Percentiles rank a stretch among this genome's conserved stretches.
phyloP scores from a whole-genome alignment of 2,329 filamentous ascomycete genomes.

The Ilyonectria mors-panacis region DNA sequence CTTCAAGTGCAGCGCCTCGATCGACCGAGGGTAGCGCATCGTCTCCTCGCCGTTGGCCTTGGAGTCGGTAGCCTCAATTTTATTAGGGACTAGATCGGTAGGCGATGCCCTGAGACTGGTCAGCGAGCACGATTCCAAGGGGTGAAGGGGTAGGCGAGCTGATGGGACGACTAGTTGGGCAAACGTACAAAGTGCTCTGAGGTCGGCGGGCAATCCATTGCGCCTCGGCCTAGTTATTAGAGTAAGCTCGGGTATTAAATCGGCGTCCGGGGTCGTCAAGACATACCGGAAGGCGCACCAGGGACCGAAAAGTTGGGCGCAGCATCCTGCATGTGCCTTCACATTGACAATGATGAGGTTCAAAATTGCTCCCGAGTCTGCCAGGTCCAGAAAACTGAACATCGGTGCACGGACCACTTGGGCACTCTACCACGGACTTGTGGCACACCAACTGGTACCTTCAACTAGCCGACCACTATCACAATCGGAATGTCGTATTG shows the following conservation, averaged over 20 bases:
- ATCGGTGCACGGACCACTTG: slow-evolving; percentile 40
- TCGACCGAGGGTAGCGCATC: slow-evolving; percentile 78
- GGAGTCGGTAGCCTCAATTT: slow-evolving; percentile 3
- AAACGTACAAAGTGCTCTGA: slow-evolving; percentile 47
- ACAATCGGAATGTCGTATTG: too few species aligned
- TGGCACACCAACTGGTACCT: too few species aligned
- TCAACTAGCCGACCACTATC: too few species aligned
- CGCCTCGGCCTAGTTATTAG: slow-evolving; percentile 35
- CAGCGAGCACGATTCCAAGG: slow-evolving; percentile 19
- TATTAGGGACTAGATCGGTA: slow-evolving; percentile 36
- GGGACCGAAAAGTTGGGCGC: slow-evolving; percentile 46
- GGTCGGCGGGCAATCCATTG: slow-evolving; percentile 45
- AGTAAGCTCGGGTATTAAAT: slow-evolving; percentile 29
- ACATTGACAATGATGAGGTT: slow-evolving; percentile 41
- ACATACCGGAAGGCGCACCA: slow-evolving; percentile 46
- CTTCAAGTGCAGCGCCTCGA: slow-evolving; percentile 89
- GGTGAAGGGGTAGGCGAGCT: background rate
- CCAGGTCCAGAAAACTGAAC: slow-evolving; percentile 39
- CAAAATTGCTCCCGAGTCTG: slow-evolving; percentile 36
- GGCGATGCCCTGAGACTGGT: slow-evolving; percentile 34
- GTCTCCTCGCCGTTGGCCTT: slow-evolving; percentile 18
- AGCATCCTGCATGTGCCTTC: slow-evolving; percentile 49
- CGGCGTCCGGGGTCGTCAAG: rapidly evolving
- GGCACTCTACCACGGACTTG: too few species aligned
- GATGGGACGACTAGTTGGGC: background rate